Percentiles rank a stretch among this genome's conserved stretches.
phyloP scores from a whole-genome alignment of 805 yeast genomes.

The Starmerella asiatica region DNA sequence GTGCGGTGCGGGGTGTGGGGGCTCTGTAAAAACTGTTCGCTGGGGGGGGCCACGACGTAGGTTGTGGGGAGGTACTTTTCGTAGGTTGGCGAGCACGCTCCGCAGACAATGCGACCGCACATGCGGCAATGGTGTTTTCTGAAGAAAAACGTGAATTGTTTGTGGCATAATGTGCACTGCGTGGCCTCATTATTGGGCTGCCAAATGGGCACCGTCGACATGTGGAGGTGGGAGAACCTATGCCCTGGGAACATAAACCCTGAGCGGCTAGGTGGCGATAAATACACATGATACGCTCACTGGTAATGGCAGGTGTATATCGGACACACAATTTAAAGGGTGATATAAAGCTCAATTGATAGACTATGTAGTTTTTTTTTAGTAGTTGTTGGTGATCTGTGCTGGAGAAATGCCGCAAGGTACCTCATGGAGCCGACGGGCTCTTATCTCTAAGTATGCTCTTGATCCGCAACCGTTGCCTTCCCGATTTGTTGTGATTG shows the following conservation, averaged over 20 bases:
- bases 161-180: conserved; percentile 43
- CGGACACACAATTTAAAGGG: background rate
- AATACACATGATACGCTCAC: background rate
- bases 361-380: too few species aligned
- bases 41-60: conserved; percentile 43
- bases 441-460: too few species aligned
- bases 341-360: too few species aligned
- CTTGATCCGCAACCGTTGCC: too few species aligned
- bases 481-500: too few species aligned
- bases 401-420: too few species aligned
- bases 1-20: conserved; percentile 54
- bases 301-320: background rate
- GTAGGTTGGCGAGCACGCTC: conserved; percentile 43
- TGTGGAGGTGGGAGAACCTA: background rate
- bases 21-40: conserved; percentile 35
- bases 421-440: too few species aligned
- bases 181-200: conserved; percentile 48
- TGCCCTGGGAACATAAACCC: too few species aligned
- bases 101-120: conserved; percentile 73
- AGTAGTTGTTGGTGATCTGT: too few species aligned
- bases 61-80: conserved; percentile 47
- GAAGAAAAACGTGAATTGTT: conserved; percentile 43
- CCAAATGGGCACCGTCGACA: conserved; percentile 39
- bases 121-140: conserved; percentile 67
- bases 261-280: too few species aligned